Evolutionary conservation across 805 yeast genomes (phyloP), one percentile per base, ranked within the genome.

Genomic region (Metschnikowia amazonensis): DNA sequence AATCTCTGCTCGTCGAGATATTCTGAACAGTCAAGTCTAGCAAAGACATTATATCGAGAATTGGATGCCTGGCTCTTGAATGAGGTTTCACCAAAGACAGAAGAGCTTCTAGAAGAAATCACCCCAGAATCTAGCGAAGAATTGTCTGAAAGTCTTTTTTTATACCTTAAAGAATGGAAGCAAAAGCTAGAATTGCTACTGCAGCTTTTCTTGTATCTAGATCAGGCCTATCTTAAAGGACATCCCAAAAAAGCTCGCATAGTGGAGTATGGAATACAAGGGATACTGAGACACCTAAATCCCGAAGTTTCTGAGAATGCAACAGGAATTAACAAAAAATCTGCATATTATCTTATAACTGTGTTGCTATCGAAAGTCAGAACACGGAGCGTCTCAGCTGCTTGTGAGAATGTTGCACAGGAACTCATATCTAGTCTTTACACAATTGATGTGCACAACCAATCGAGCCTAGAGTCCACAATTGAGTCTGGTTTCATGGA

Each of bases 181-280:
- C 20, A 32, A 1, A 60, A 57, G 39, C 44, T 70, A 24, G 34
- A 42, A 13, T 34, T 56, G 5, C 47, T 70, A 36, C 51, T 59
- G 35, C 65, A 63, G 48, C 43, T 69, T 18, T 70, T 67, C 41
- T 46, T 69, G 4, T 69, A 65, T 42, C 48, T 69, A 39, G 76
- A 70, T 53, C 49, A 67, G 31, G 53, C 60, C 16, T 70, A 70
- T 43, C 57, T 70, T 11, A 51, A 59, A 31, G 65, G 54, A 28
- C 73, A 68, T 43, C 64, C 67, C 3, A 47, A 49, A n/a, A 62
- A 60, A 40, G 46, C 49, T 21, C 55, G 59, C 39, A 65, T 69
- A 7, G 28, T 54, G 28, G 57, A 60, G 39, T 49, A 46, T 36
- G 72, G 72, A 1, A 33, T 55, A 8, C 10, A 51, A 43, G 30